These are phyloP conservation scores for Juglanconis oblonga DNA, from an alignment of 2,329 filamentous ascomycete genomes.

Conservation along the genomic window DNA sequence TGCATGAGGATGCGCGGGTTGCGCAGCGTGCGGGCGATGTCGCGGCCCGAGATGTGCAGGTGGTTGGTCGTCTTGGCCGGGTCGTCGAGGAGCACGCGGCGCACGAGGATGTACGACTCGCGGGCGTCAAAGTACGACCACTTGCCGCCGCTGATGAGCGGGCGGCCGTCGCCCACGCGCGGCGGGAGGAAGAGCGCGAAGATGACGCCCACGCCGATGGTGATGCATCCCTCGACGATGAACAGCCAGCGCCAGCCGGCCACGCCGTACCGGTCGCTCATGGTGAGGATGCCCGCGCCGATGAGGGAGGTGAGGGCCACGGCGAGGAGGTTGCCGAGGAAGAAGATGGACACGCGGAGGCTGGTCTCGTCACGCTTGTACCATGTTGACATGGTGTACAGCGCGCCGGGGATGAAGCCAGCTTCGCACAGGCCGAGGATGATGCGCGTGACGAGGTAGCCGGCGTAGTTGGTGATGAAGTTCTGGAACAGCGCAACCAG, in stretches of 20 bases:
- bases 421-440: conserved; percentile 28
- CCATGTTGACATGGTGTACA: conserved; percentile 38
- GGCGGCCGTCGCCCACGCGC: conserved; percentile 31
- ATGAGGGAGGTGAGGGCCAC: conserved; percentile 30
- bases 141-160: conserved; percentile 32
- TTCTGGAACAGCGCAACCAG: conserved; percentile 39
- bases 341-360: conserved; percentile 38
- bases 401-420: conserved; percentile 35
- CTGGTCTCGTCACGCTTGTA: conserved; percentile 39
- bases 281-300: conserved; percentile 22
- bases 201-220: conserved; percentile 29
- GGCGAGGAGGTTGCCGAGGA: conserved; percentile 27
- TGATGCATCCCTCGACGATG: conserved; percentile 28
- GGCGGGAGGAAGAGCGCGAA: conserved; percentile 31
- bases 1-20: conserved; percentile 52
- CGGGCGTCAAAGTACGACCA: conserved; percentile 41
- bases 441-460: conserved; percentile 20
- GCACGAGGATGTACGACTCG: conserved; percentile 38
- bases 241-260: conserved; percentile 47
- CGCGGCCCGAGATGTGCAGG: conserved; percentile 32
- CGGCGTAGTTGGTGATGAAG: conserved; percentile 30
- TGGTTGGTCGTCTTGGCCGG: conserved; percentile 34
- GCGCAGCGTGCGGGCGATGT: conserved; percentile 34
- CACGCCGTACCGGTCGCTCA: conserved; percentile 24
- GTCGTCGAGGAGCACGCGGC: conserved; percentile 41